These are phyloP conservation scores for Solanum medicagineum DNA, from an alignment of 257 asterid species.

Conservation along the genomic window DNA sequence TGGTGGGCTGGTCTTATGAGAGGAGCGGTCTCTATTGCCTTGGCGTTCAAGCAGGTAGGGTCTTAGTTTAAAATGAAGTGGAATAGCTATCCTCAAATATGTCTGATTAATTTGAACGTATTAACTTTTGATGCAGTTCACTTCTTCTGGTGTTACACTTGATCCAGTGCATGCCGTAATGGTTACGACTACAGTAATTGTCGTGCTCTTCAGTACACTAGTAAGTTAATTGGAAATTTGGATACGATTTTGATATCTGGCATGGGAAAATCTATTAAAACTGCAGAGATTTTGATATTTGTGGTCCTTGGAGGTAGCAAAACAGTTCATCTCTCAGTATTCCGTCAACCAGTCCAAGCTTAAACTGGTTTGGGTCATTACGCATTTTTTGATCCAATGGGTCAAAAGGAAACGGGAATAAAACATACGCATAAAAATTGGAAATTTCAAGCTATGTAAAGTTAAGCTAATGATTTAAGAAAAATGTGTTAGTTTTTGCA, in stretches of 20 bases:
- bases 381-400: background rate
- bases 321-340: background rate
- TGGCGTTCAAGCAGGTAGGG: conserved; percentile 88
- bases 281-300: background rate
- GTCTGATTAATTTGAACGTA: background rate
- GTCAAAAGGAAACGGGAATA: background rate
- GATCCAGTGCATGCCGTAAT: conserved; percentile 56
- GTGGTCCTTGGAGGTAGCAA: background rate
- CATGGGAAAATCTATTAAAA: background rate
- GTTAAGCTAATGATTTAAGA: background rate
- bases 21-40: conserved; percentile 95
- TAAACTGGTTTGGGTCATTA: background rate
- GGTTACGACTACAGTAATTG: conserved; percentile 54
- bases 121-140: conserved; percentile 37
- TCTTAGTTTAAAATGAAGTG: background rate
- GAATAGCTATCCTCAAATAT: background rate
- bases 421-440: background rate
- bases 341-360: background rate
- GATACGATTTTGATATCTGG: background rate
- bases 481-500: background rate
- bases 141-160: conserved; percentile 56
- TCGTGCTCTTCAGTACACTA: conserved; percentile 69
- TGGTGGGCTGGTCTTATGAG: conserved; percentile 99
- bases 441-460: background rate
- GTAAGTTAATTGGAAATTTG: conserved; percentile 28